phyloP scores from a whole-genome alignment of 2,329 filamentous ascomycete genomes.

The Talaromyces piceae region DNA sequence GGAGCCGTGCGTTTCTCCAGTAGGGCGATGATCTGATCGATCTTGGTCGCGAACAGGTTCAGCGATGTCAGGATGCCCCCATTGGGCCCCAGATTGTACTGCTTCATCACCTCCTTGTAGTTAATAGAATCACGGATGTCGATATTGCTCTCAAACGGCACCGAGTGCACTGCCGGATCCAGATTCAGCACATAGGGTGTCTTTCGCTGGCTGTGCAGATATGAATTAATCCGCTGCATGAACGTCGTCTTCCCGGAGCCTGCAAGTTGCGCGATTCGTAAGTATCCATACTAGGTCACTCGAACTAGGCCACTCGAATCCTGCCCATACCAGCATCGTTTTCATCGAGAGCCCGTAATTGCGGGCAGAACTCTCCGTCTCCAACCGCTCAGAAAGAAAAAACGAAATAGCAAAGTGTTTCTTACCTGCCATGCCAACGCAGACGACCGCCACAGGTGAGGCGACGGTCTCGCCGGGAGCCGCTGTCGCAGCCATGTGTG shows the following conservation, averaged over 20 bases:
- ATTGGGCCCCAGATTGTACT: slow-evolving; percentile 96
- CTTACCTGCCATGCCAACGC: slow-evolving; percentile 90
- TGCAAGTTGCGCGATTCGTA: slow-evolving; percentile 25
- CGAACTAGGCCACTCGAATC: neutral
- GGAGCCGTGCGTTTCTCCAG: slow-evolving; percentile 79
- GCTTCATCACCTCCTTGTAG: slow-evolving; percentile 99
- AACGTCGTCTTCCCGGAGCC: slow-evolving; percentile 99
- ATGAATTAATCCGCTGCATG: slow-evolving; percentile 94
- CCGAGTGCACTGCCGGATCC: slow-evolving; percentile 85
- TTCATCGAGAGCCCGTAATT: neutral
- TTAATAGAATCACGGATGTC: slow-evolving; percentile 98
- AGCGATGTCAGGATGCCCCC: slow-evolving; percentile 92
- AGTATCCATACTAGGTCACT: neutral
- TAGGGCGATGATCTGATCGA: slow-evolving; percentile 84
- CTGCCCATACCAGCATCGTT: neutral
- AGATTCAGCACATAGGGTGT: slow-evolving; percentile 96
- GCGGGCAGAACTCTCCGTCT: neutral
- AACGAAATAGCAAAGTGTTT: slow-evolving; percentile 6
- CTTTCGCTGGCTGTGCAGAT: slow-evolving; percentile 72
- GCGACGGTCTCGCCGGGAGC: slow-evolving; percentile 23
- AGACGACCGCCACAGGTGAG: slow-evolving; percentile 73
- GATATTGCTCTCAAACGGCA: slow-evolving; percentile 95
- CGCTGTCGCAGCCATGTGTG: slow-evolving; percentile 12
- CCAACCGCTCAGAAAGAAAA: neutral
- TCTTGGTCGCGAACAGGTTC: slow-evolving; percentile 95